A percentile compares a stretch with the other conserved stretches of the same genome.
These are phyloP conservation scores for Aureobasidium sp. DNA, from an alignment of 2,329 filamentous ascomycete species.

Conservation along the genomic window DNA sequence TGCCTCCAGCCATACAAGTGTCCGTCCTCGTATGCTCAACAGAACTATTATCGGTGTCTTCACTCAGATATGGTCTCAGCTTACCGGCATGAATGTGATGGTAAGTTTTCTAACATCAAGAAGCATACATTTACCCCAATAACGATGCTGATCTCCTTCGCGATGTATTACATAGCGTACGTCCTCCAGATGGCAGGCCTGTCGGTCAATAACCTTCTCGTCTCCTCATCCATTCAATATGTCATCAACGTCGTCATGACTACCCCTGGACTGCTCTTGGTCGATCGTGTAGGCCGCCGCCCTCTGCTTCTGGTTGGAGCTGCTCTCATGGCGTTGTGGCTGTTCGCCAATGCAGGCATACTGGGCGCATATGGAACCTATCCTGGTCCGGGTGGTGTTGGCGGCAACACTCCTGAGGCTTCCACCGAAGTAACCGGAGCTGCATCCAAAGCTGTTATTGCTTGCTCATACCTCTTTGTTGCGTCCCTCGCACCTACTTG, in stretches of 20 bases:
- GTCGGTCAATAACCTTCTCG: constrained; percentile 49
- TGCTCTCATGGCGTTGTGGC: constrained; percentile 47
- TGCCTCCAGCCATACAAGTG: constrained; percentile 45
- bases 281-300: constrained; percentile 43
- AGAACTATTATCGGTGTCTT: constrained; percentile 77
- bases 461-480: constrained; percentile 70
- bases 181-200: constrained; percentile 67
- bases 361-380: constrained; percentile 45
- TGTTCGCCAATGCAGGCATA: too few relatives aligned
- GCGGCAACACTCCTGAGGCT: constrained; percentile 54
- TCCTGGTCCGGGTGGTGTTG: constrained; percentile 47
- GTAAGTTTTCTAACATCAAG: too few relatives aligned
- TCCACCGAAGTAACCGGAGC: constrained; percentile 52
- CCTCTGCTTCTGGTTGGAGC: constrained; percentile 48
- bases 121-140: too few relatives aligned
- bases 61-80: constrained; percentile 79
- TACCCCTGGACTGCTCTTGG: constrained; percentile 41
- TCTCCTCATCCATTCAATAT: constrained; percentile 47
- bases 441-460: constrained; percentile 68
- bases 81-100: constrained; percentile 83
- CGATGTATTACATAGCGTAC: constrained; percentile 60
- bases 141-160: too few relatives aligned
- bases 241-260: constrained; percentile 48
- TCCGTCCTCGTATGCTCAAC: constrained; percentile 79
- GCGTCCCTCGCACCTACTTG: constrained; percentile 69